Percentiles rank a stretch among this genome's conserved stretches.
Conservation (phyloP, 1,284 basidiomycete species). For the Irpex lacteus region DNA sequence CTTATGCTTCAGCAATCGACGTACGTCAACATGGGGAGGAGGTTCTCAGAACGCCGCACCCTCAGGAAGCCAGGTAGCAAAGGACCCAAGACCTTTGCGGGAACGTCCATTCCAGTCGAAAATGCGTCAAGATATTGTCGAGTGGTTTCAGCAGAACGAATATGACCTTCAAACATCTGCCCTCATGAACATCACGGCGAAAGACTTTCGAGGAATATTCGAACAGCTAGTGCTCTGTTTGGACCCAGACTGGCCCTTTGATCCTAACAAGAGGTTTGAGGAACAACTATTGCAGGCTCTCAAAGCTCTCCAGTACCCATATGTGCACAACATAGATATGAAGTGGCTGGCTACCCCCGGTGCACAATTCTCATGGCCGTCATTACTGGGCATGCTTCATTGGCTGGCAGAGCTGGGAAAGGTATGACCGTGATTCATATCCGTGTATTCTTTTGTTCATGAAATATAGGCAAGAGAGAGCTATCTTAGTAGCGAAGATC, state of each 20-base stretch:
- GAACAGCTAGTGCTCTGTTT: conserved; percentile 72
- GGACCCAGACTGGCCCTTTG: conserved; percentile 65
- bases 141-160: conserved; percentile 61
- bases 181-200: conserved; percentile 72
- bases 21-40: conserved; percentile 66
- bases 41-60: conserved; percentile 42
- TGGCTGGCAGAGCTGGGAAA: conserved; percentile 85
- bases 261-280: conserved; percentile 62
- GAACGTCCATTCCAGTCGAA: conserved; percentile 68
- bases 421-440: conserved; percentile 35
- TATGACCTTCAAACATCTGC: conserved; percentile 67
- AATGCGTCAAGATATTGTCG: conserved; percentile 73
- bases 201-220: conserved; percentile 82
- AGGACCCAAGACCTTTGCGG: conserved; percentile 75
- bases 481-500: conserved; percentile 59
- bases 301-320: conserved; percentile 76
- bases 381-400: conserved; percentile 77
- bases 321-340: conserved; percentile 67
- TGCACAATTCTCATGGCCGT: conserved; percentile 82
- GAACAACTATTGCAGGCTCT: conserved; percentile 78
- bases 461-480: conserved; percentile 36
- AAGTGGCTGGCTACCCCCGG: conserved; percentile 86
- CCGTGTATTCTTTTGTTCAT: not conserved
- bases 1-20: conserved; percentile 46
- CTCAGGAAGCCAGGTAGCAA: conserved; percentile 46